These are phyloP conservation scores for Conoideocrella luteorostrata DNA, from an alignment of 2,329 filamentous ascomycete species.

Conservation along the genomic window DNA sequence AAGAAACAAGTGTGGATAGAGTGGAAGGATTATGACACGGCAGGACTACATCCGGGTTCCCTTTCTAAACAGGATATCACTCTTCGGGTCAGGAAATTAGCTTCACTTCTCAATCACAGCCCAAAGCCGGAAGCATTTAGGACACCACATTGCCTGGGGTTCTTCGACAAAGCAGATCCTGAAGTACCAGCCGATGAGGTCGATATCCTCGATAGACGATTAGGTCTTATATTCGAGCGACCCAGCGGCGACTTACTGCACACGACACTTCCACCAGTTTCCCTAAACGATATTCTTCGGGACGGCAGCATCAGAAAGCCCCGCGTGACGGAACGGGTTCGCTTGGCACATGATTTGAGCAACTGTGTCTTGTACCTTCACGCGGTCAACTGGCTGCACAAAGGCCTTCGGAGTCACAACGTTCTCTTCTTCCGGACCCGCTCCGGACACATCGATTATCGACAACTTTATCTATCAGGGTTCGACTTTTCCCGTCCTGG, in stretches of 20 bases:
- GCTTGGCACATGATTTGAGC: constrained; percentile 43
- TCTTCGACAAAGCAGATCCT: constrained; percentile 39
- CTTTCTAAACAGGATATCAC: constrained; percentile 36
- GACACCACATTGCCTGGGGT: constrained; percentile 44
- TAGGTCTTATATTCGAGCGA: constrained; percentile 49
- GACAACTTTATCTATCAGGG: constrained; percentile 40
- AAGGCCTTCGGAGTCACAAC: constrained; percentile 48
- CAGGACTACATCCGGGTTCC: constrained; percentile 26
- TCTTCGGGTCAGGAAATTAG: constrained; percentile 39
- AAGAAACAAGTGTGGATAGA: constrained; percentile 40
- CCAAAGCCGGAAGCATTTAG: constrained; percentile 44
- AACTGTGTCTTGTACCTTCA: constrained; percentile 50
- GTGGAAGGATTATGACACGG: constrained; percentile 41
- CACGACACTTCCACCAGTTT: constrained; percentile 33
- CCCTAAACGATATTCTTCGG: constrained; percentile 40
- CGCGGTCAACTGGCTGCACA: constrained; percentile 51
- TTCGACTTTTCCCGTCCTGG: constrained; percentile 51
- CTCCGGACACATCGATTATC: constrained; percentile 27
- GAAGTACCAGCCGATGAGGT: constrained; percentile 29
- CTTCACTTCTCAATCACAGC: constrained; percentile 39
- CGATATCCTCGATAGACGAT: constrained; percentile 34
- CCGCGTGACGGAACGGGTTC: constrained; percentile 44
- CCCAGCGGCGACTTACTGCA: constrained; percentile 31
- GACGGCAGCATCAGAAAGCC: constrained; percentile 32
- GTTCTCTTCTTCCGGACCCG: constrained; percentile 42